phyloP scores from a whole-genome alignment of 371 early-diverging fungal species.

The Mucor racemosus region DNA sequence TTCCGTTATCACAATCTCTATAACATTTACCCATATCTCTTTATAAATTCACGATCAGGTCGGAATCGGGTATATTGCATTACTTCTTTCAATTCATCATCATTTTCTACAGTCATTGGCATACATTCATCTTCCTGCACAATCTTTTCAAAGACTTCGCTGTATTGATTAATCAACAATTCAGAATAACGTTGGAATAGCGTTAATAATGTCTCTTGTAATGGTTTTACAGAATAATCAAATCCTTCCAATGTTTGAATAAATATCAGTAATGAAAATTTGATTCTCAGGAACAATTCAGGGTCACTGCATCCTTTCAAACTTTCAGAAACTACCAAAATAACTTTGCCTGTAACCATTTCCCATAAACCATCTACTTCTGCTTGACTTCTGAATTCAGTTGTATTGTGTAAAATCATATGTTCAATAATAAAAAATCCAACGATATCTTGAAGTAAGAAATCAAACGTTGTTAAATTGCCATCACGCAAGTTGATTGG shows the following conservation, averaged over 20 bases:
- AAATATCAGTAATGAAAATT: constrained; percentile 76
- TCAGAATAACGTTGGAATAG: constrained; percentile 86
- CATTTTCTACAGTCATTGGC: constrained; percentile 77
- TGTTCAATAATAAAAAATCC: constrained; percentile 97
- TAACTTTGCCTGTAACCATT: constrained; percentile 78
- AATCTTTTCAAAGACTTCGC: constrained; percentile 74
- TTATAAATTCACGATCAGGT: constrained; percentile 51
- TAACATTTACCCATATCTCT: constrained; percentile 42
- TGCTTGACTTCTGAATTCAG: constrained; percentile 87
- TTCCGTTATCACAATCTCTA: too few relatives aligned
- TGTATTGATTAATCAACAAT: constrained; percentile 72
- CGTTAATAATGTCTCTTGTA: constrained; percentile 65
- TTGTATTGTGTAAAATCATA: constrained; percentile 85
- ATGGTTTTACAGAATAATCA: constrained; percentile 54
- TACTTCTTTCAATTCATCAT: constrained; percentile 64
- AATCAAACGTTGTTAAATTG: constrained; percentile 72
- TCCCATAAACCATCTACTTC: constrained; percentile 93
- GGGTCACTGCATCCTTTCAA: constrained; percentile 80
- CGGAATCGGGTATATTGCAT: constrained; percentile 60
- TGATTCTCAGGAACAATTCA: constrained; percentile 78
- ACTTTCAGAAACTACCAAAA: constrained; percentile 77
- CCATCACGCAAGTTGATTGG: constrained; percentile 68
- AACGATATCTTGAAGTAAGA: constrained; percentile 84
- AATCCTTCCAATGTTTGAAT: constrained; percentile 87
- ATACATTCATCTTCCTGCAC: constrained; percentile 85